Conservation (phyloP, 2,329 filamentous ascomycete genomes). For the Aaosphaeria pasadenensis region DNA sequence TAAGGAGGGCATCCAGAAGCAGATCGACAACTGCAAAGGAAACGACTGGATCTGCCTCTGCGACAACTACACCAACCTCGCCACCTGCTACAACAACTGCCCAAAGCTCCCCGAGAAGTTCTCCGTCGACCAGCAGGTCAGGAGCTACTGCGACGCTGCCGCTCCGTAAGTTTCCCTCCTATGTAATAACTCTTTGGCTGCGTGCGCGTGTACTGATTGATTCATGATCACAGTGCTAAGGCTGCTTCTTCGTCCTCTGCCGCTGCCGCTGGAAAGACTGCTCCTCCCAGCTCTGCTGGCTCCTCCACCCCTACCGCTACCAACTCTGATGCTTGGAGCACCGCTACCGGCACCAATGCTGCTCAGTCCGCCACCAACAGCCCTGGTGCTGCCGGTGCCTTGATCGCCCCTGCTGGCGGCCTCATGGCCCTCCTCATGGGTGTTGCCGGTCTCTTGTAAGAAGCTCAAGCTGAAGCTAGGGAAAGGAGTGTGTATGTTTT, state of each 20-base stretch:
- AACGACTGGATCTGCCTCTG: conserved; percentile 60
- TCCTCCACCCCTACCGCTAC: background rate
- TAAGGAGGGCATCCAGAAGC: conserved; percentile 38
- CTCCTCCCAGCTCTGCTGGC: background rate
- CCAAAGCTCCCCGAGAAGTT: conserved; percentile 44
- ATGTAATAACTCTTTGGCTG: background rate
- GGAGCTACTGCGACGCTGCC: conserved; percentile 42
- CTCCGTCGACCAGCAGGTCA: conserved; percentile 34
- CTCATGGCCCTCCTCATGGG: conserved; percentile 15
- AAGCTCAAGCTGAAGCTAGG: background rate
- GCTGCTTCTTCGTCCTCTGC: conserved; percentile 1
- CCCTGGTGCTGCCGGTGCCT: conserved; percentile 9
- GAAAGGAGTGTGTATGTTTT: background rate
- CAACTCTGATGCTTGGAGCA: conserved; percentile 1
- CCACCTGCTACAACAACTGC: conserved; percentile 65
- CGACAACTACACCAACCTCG: conserved; percentile 51
- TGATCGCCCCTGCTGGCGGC: conserved; percentile 13
- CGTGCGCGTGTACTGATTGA: background rate
- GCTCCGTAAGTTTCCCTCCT: conserved; percentile 32
- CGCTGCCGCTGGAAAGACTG: background rate
- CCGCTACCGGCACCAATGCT: conserved; percentile 1
- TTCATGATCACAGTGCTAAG: conserved; percentile 4
- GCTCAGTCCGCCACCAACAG: conserved; percentile 1
- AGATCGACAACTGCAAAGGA: conserved; percentile 42
- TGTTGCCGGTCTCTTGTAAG: conserved; percentile 14